Evolutionary conservation across 371 early-diverging fungal species (phyloP).

Genomic region (Mucor saturninus): DNA sequence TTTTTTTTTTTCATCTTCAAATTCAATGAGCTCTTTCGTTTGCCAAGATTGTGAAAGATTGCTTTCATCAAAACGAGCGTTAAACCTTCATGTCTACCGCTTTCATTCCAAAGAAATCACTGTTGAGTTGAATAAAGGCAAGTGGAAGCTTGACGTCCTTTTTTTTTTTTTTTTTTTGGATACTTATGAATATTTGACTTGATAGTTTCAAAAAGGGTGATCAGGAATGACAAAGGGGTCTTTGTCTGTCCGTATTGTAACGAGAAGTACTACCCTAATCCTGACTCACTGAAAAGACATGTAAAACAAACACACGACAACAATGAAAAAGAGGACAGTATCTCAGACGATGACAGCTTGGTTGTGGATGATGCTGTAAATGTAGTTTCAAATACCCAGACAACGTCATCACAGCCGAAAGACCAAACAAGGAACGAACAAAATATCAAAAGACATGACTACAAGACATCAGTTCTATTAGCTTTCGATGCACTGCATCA

Average conservation of each 20-base stretch:
- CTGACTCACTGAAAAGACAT: background rate
- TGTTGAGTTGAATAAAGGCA: too few species aligned
- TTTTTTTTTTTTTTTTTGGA: too few species aligned
- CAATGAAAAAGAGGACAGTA: background rate
- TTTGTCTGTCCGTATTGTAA: background rate
- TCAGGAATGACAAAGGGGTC: background rate
- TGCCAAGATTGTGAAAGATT: too few species aligned
- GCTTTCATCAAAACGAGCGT: too few species aligned
- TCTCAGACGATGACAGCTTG: background rate
- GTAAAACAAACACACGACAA: background rate
- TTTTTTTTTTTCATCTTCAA: too few species aligned
- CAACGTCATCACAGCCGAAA: background rate
- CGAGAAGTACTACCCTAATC: background rate
- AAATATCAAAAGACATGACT: conserved; percentile 3
- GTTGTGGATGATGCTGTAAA: background rate
- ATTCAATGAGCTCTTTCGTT: too few species aligned
- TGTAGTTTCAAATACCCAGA: background rate
- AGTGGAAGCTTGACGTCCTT: too few species aligned
- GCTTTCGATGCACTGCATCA: conserved; percentile 23
- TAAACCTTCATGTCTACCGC: too few species aligned
- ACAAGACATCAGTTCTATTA: conserved; percentile 20
- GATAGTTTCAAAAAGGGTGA: conserved; percentile 5
- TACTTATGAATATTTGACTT: too few species aligned
- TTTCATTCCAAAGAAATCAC: too few species aligned
- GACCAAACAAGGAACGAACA: background rate